Evolutionary conservation across 176 grass and related monocot genomes (phyloP).

Genomic region (barley (Hordeum vulgare)): MorexV3_pseudomolecules_assembly NC_058519.1:481961473-481961972

Average conservation of each 20-base stretch:
- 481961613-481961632: slow-evolving; percentile 77
- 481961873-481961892: neutral
- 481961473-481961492: too few relatives aligned
- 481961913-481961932: slow-evolving; percentile 69
- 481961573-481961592: slow-evolving; percentile 17
- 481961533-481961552: neutral
- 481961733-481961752: slow-evolving; percentile 17
- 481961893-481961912: neutral
- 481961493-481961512: too few relatives aligned
- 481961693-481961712: slow-evolving; percentile 8
- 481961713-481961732: slow-evolving; percentile 18
- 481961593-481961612: slow-evolving; percentile 71
- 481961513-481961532: too few relatives aligned
- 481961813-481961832: neutral
- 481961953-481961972: slow-evolving; percentile 99
- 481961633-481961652: slow-evolving; percentile 77
- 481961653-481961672: slow-evolving; percentile 84
- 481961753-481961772: neutral
- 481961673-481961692: slow-evolving; percentile 18
- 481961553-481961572: slow-evolving; percentile 16
- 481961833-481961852: neutral
- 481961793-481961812: neutral
- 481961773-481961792: neutral
- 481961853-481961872: neutral
- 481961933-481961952: slow-evolving; percentile 98